A percentile compares a stretch with the other conserved stretches of the same genome.
Conservation (phyloP, 441 rosid species). For the Gossypium armourianum region DNA sequence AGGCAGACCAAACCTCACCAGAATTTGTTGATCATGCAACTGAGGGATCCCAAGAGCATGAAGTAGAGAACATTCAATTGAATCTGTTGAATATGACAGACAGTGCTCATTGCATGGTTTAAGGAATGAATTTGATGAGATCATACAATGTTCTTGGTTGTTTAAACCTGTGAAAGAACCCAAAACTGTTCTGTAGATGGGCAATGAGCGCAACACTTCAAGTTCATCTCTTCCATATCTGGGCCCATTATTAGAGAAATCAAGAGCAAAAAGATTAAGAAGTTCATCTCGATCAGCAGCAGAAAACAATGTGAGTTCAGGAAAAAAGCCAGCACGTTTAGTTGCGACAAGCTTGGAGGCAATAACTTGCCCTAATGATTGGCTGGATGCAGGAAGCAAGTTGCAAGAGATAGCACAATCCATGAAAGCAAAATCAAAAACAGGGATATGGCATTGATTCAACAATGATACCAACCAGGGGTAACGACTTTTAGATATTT, state of each 20-base stretch:
- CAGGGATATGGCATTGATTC: slow-evolving; percentile 81
- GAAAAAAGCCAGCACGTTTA: slow-evolving; percentile 63
- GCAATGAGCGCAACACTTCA: slow-evolving; percentile 67
- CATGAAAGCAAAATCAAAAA: slow-evolving; percentile 62
- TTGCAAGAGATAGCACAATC: slow-evolving; percentile 65
- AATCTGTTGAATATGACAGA: slow-evolving; percentile 56
- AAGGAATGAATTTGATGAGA: slow-evolving; percentile 73
- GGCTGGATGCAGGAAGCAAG: slow-evolving; percentile 53
- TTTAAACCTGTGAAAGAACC: slow-evolving; percentile 59
- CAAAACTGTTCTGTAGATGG: slow-evolving; percentile 69
- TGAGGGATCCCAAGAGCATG: slow-evolving; percentile 78
- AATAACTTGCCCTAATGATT: slow-evolving; percentile 74
- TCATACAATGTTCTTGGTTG: slow-evolving; percentile 56
- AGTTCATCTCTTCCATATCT: slow-evolving; percentile 60
- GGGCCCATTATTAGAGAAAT: slow-evolving; percentile 53
- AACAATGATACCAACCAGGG: slow-evolving; percentile 78
- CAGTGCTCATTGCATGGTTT: slow-evolving; percentile 69
- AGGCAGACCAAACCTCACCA: slow-evolving; percentile 79
- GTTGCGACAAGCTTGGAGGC: slow-evolving; percentile 81
- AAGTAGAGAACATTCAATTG: slow-evolving; percentile 57
- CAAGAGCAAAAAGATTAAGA: slow-evolving; percentile 68
- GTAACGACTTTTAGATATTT: slow-evolving; percentile 36
- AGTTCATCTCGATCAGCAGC: slow-evolving; percentile 61
- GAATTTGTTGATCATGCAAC: slow-evolving; percentile 72
- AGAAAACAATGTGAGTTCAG: slow-evolving; percentile 55